Evolutionary conservation across 441 rosid species (phyloP).

Genomic region (Brassica balearica): DNA sequence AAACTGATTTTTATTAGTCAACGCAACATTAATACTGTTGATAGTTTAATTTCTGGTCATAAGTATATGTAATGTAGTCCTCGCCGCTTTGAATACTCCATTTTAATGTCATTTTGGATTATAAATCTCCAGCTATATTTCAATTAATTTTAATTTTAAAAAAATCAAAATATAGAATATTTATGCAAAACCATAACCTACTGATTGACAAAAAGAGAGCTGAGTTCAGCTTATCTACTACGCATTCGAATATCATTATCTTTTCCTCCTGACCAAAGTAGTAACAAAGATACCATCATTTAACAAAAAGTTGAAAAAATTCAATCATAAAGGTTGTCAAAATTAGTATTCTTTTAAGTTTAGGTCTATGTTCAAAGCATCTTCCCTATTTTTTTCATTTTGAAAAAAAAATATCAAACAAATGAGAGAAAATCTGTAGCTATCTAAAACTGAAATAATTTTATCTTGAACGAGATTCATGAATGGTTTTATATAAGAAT

Average conservation of each 20-base stretch:
- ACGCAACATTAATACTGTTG: neutral
- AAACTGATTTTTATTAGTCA: too few relatives aligned
- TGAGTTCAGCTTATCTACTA: neutral
- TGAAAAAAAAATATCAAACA: neutral
- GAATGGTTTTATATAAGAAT: conserved; percentile 2
- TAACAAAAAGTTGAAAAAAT: neutral
- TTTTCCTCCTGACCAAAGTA: conserved; percentile 1
- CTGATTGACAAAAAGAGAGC: neutral
- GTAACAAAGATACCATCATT: neutral
- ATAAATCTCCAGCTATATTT: neutral
- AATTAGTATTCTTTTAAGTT: neutral
- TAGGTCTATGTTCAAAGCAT: conserved; percentile 14
- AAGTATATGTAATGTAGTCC: neutral
- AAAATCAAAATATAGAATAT: neutral
- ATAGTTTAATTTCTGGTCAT: too few relatives aligned
- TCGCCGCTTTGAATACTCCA: neutral
- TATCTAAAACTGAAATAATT: neutral
- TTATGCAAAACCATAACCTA: neutral
- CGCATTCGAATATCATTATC: conserved; percentile 6
- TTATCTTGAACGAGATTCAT: neutral
- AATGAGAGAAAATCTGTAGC: neutral
- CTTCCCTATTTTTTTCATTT: neutral
- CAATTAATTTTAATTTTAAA: neutral
- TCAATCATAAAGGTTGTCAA: neutral
- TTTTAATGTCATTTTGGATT: neutral